Base-by-base conservation (phyloP, 345 rosid species). In the Tarenaya hassleriana region DNA sequence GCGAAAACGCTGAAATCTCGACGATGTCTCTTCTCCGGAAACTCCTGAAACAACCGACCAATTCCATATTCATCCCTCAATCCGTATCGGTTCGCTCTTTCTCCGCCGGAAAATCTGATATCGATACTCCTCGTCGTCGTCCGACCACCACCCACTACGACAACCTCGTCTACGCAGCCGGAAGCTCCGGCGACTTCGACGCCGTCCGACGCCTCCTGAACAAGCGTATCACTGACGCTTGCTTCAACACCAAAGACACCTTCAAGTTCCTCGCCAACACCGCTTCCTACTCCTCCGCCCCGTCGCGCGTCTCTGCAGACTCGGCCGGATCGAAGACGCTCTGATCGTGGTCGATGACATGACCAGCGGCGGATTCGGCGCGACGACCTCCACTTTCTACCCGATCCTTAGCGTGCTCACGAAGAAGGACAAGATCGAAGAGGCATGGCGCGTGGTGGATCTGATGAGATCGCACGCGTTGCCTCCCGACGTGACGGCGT, bases 231-330 rank as follows among this genome's bases (percentile, higher is more conserved):
- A 61, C 62, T 1, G 77, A 79, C 61, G 62, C 69, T 17, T 77
- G 77, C 59, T 81, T 69, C 72, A 85, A 77, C 76, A 81, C 84
- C 29, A 17, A 47, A 39, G 73, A 75, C 14, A 89, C 92, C 11
- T 89, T 83, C 80, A 81, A 61, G 18, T 85, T 85, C 81, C 69
- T 89, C 50, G 64, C 76, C 10, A 60, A 66, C 63, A 67, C 67
- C 6, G 73, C 52, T 0, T 33, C 70, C 16, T 81, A 84, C 31
- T 56, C 74, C 55, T 62, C 79, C 19, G 8, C 58, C 14, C 68
- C 39, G 58, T 81, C 40, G 74, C 83, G 0, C 85, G 81, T 1
- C 80, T 80, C 21, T 83, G 79, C 76, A 81, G 75, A 50, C 49
- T 89, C 8, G 50, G 21, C 10, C 75, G 63, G 7, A 48, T 62